Evolutionary conservation across 2,329 filamentous ascomycete species (phyloP), one percentile per base, ranked within the genome.

Genomic region (Elsinoe ampelina): DNA sequence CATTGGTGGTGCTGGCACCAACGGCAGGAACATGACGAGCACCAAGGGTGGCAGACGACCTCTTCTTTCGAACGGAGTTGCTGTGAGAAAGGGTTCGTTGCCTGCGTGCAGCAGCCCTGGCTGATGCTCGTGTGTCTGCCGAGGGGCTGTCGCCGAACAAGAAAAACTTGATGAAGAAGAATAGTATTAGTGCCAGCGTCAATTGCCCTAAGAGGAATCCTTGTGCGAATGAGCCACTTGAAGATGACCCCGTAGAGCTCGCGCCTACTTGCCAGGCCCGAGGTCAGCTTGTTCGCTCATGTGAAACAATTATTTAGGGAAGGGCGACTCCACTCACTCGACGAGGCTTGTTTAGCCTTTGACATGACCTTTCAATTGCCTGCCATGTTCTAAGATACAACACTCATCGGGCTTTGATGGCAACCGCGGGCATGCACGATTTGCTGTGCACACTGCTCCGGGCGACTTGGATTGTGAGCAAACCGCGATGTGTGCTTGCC

Each of bases 141-240:
- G 87, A 89, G 0, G 90, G 89, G 4, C 89, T 84, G 68, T 97
- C 93, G 64, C 93, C 93, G 68, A 98, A 97, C 68, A 98, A 97
- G 80, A 98, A 98, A 81, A 96, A 98, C 70, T 95, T 95, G 72
- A 98, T 97, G 73, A 98, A 97, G 63, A 87, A 89, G 62, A 90
- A 91, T 60, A 98, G 83, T 38, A 98, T 79, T 20, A 97, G 76
- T 12, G 95, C 88, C 45, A 98, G 87, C 1, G 90, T 95, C 54
- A 98, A 79, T 71, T 98, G 93, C 51, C 93, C 93, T 32, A 97
- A 79, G 50, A 98, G 83, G 64, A 98, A 86, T 26, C 93, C 93
- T 70, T 95, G 89, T 0, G 89, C 95, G 71, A 97, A 97, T 35
- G 89, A 93, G 63, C 58, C 58, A 63, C 55, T 45, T 15, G 35